Percentiles rank a stretch among this genome's conserved stretches.
Conservation (phyloP, 164 flowering plant species). For the Piper betle region DNA sequence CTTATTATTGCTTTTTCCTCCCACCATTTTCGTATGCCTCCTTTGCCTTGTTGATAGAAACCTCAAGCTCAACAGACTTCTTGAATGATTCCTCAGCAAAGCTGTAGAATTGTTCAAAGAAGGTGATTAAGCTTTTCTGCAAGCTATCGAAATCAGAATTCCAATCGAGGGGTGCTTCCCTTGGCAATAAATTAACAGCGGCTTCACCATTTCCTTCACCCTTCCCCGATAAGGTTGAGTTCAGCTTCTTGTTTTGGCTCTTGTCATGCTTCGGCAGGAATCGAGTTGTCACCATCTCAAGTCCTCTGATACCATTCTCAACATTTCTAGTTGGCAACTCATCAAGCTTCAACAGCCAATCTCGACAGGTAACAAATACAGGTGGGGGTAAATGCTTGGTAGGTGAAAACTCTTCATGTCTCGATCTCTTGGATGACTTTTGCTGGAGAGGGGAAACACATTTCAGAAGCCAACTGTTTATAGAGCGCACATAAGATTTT, state of each 20-base stretch:
- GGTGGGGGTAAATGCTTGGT: slow-evolving; percentile 52
- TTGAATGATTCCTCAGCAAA: slow-evolving; percentile 49
- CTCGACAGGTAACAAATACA: slow-evolving; percentile 53
- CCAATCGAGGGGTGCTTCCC: slow-evolving; percentile 37
- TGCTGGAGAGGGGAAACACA: slow-evolving; percentile 34
- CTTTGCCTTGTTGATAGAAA: slow-evolving; percentile 36
- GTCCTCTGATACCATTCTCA: slow-evolving; percentile 39
- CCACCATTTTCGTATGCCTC: slow-evolving; percentile 1
- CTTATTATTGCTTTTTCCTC: not conserved
- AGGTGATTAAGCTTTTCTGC: slow-evolving; percentile 34
- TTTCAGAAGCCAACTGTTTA: slow-evolving; percentile 68
- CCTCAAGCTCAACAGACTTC: slow-evolving; percentile 43
- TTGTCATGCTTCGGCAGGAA: slow-evolving; percentile 70
- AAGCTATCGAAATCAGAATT: slow-evolving; percentile 41
- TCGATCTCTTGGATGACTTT: slow-evolving; percentile 27
- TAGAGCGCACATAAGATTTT: slow-evolving; percentile 48
- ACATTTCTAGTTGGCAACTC: slow-evolving; percentile 36
- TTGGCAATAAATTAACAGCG: slow-evolving; percentile 12
- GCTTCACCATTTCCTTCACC: slow-evolving; percentile 12
- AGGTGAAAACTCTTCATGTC: slow-evolving; percentile 18
- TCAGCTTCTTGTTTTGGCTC: slow-evolving; percentile 27
- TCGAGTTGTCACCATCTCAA: slow-evolving; percentile 37
- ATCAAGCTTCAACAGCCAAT: slow-evolving; percentile 53
- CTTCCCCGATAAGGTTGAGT: slow-evolving; percentile 16
- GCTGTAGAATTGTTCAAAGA: slow-evolving; percentile 37